Percentiles rank a stretch among this genome's conserved stretches.
Conservation (phyloP, 2,329 filamentous ascomycete species). For the Blastomyces gilchristii region DNA sequence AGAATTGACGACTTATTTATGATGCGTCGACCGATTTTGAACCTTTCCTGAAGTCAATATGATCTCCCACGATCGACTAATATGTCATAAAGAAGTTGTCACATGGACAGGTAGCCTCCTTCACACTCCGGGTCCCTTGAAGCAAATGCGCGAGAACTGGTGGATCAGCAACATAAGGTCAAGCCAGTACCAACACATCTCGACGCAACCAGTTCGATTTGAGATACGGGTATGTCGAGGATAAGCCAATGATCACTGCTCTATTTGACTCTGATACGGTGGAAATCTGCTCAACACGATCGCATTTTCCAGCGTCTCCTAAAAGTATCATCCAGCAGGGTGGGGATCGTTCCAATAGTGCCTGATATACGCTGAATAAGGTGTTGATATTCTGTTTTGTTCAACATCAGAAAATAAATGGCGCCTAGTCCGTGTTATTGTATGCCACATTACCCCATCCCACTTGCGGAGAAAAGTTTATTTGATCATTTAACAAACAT, state of each 20-base stretch:
- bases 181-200: background rate
- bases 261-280: background rate
- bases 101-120: background rate
- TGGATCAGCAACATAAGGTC: background rate
- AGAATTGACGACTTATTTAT: background rate
- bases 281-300: background rate
- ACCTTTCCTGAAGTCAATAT: conserved; percentile 2
- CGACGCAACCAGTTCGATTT: background rate
- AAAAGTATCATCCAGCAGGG: background rate
- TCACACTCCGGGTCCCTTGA: background rate
- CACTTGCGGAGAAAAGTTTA: background rate
- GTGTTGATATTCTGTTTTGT: background rate
- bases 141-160: background rate
- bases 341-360: background rate
- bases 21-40: background rate
- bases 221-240: background rate
- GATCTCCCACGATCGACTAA: conserved; percentile 7
- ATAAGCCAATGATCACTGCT: background rate
- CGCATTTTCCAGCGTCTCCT: background rate
- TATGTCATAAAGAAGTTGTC: conserved; percentile 7
- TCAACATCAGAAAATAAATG: background rate
- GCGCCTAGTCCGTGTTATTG: too few relatives aligned
- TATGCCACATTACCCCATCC: background rate
- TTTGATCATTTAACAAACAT: background rate
- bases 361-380: background rate